These are phyloP conservation scores for Nectriaceae sp. DNA, from an alignment of 2,329 filamentous ascomycete species.

Conservation along the genomic window DNA sequence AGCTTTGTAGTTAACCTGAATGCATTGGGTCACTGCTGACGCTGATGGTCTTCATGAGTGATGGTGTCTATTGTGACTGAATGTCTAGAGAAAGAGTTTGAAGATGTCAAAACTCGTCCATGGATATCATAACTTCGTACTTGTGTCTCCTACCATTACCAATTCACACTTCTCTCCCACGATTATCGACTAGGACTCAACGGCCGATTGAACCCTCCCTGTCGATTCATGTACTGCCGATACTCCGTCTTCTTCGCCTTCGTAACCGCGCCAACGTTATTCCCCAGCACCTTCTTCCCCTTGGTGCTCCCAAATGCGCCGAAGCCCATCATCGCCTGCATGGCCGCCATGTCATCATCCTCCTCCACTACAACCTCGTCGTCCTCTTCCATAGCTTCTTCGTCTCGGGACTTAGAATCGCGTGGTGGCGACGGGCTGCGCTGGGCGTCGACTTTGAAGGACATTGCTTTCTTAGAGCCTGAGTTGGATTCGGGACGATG, in stretches of 20 bases:
- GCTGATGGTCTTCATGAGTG: too few relatives aligned
- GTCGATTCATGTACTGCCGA: conserved; percentile 93
- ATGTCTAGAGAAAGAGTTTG: too few relatives aligned
- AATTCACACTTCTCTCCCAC: background rate
- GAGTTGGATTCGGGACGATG: conserved; percentile 25
- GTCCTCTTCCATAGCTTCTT: conserved; percentile 16
- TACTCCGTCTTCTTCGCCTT: conserved; percentile 97
- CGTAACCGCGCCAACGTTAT: conserved; percentile 77
- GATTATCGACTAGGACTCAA: conserved; percentile 59
- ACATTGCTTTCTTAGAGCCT: conserved; percentile 28
- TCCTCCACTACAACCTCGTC: conserved; percentile 42
- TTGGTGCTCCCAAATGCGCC: conserved; percentile 84
- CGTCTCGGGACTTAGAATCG: conserved; percentile 15
- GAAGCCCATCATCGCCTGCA: conserved; percentile 91
- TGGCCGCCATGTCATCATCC: conserved; percentile 70
- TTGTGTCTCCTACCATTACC: background rate
- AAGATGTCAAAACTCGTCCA: background rate
- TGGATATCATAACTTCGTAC: conserved; percentile 14
- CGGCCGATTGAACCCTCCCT: conserved; percentile 80
- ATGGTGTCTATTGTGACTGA: too few relatives aligned
- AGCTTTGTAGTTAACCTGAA: too few relatives aligned
- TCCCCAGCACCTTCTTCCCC: conserved; percentile 84
- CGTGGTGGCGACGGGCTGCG: conserved; percentile 17
- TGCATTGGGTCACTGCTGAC: too few relatives aligned
- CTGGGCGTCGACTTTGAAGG: conserved; percentile 37